Evolutionary conservation across 768 basidiomycete genomes (phyloP).

Genomic region (Tylopilus vinaceipallidus): DNA sequence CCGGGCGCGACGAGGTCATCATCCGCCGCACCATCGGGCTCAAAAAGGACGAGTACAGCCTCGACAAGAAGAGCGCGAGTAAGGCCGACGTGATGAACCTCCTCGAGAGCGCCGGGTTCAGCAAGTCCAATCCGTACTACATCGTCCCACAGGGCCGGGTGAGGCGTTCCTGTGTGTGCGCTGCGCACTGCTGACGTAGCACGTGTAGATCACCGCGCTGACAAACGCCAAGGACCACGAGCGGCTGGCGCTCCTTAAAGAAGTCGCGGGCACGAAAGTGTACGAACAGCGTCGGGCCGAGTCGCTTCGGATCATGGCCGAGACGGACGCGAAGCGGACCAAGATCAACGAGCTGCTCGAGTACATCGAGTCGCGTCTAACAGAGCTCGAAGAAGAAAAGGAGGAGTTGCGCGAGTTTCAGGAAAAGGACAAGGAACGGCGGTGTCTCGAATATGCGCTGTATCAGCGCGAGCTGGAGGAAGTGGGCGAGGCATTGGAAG

Average conservation of each 20-base stretch:
- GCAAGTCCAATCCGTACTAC: constrained; percentile 97
- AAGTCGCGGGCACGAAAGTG: constrained; percentile 97
- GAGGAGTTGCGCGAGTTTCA: constrained; percentile 97
- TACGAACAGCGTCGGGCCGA: constrained; percentile 94
- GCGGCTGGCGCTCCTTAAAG: constrained; percentile 90
- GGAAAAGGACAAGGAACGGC: constrained; percentile 89
- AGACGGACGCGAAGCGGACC: constrained; percentile 87
- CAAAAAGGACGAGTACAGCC: constrained; percentile 98
- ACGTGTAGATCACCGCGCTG: constrained; percentile 79
- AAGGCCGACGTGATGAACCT: constrained; percentile 98
- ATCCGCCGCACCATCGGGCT: constrained; percentile 92
- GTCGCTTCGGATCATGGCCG: constrained; percentile 94
- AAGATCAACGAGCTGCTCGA: constrained; percentile 90
- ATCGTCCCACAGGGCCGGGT: constrained; percentile 98
- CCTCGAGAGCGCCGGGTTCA: constrained; percentile 95
- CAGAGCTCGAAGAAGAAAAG: constrained; percentile 96
- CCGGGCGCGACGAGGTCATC: constrained; percentile 81
- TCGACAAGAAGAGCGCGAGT: constrained; percentile 92
- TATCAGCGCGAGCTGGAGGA: constrained; percentile 91
- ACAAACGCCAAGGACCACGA: constrained; percentile 98
- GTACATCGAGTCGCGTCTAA: constrained; percentile 86
- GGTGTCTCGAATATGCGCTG: constrained; percentile 93
- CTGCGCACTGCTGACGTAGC: constrained; percentile 13
- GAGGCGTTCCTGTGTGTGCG: constrained; percentile 29
- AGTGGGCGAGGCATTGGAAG: constrained; percentile 79